phyloP scores from a whole-genome alignment of 768 basidiomycete genomes.

The Boletus eberwhitei region DNA sequence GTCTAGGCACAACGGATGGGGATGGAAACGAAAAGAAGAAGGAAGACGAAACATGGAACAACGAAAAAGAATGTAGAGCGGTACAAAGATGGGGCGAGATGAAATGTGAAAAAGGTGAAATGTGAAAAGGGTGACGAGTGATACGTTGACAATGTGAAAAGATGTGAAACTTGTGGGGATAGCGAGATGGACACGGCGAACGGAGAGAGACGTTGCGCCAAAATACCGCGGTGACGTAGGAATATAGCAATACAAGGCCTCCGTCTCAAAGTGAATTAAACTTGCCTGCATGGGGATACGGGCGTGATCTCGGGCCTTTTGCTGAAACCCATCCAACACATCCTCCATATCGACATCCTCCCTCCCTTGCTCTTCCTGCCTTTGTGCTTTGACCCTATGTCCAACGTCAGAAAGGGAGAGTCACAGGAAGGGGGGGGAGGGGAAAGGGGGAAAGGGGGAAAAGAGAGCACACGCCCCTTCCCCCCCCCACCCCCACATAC shows the following conservation, averaged over 20 bases:
- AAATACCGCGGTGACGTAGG: neutral
- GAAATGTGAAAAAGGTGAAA: neutral
- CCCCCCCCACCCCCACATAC: neutral
- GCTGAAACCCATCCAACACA: constrained; percentile 51
- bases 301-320: constrained; percentile 69
- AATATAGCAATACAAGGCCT: neutral
- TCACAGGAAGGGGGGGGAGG: neutral
- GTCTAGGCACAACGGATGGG: neutral
- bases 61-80: neutral
- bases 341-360: constrained; percentile 59
- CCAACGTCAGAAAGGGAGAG: neutral
- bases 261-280: neutral
- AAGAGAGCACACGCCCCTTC: neutral
- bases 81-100: too few relatives aligned
- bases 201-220: neutral
- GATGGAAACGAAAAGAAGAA: neutral
- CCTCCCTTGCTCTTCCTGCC: constrained; percentile 29
- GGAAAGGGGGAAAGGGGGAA: too few relatives aligned
- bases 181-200: neutral
- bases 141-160: neutral
- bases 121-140: neutral
- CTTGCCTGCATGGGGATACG: constrained; percentile 66
- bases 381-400: constrained; percentile 38
- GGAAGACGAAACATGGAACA: neutral
- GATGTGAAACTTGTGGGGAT: neutral